Conservation (phyloP, 352 stramenopile genomes). For the Phytopythium cucurbitacearum region DNA sequence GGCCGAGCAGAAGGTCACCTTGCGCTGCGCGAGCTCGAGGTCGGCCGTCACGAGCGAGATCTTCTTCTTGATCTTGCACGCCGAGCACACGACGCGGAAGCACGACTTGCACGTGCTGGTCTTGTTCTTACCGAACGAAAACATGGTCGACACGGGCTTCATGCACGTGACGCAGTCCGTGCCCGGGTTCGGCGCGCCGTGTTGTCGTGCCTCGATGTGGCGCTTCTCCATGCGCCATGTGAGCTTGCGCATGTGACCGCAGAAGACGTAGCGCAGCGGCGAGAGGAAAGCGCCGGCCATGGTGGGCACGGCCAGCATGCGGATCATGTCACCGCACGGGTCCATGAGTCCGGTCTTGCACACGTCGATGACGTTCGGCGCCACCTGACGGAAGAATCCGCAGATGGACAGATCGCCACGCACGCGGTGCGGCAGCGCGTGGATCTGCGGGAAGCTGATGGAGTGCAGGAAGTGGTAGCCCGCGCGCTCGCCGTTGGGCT, state of each 20-base stretch:
- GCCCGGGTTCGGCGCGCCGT: slow-evolving; percentile 20
- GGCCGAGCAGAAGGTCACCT: slow-evolving; percentile 27
- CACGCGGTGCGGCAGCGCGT: slow-evolving; percentile 25
- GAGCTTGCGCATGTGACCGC: slow-evolving; percentile 64
- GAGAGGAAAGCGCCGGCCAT: slow-evolving; percentile 36
- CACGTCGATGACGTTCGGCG: slow-evolving; percentile 34
- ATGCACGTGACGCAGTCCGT: slow-evolving; percentile 20
- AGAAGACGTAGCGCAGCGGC: slow-evolving; percentile 30
- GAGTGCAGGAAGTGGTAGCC: slow-evolving; percentile 67
- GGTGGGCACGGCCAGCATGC: slow-evolving; percentile 29
- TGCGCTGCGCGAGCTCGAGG: slow-evolving; percentile 25
- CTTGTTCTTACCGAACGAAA: slow-evolving; percentile 22
- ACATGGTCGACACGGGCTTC: slow-evolving; percentile 11
- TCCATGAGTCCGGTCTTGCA: slow-evolving; percentile 36
- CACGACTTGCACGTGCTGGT: slow-evolving; percentile 26
- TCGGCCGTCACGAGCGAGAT: slow-evolving; percentile 30
- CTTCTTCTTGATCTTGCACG: slow-evolving; percentile 37
- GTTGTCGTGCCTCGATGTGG: slow-evolving; percentile 17
- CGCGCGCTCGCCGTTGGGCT: slow-evolving; percentile 42
- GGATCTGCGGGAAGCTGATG: slow-evolving; percentile 42
- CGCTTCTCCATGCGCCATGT: slow-evolving; percentile 50
- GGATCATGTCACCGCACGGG: slow-evolving; percentile 30
- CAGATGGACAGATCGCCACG: slow-evolving; percentile 47
- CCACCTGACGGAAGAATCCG: slow-evolving; percentile 46
- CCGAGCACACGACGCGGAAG: slow-evolving; percentile 24